These are phyloP conservation scores for Pythium monospermum DNA, from an alignment of 352 stramenopile genomes.

Conservation along the genomic window DNA sequence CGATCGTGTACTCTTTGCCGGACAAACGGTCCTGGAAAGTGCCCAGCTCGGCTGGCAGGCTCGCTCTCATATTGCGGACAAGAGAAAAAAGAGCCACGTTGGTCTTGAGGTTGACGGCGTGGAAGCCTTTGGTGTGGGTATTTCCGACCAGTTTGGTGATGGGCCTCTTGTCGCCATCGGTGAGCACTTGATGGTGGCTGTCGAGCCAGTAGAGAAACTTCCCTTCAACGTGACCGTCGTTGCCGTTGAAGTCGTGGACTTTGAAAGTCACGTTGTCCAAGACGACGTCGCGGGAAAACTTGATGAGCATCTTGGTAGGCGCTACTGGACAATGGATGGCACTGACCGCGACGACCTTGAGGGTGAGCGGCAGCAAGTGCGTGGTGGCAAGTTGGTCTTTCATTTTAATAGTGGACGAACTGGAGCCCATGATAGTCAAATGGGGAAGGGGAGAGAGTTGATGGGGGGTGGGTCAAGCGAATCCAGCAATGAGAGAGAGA, in stretches of 20 bases:
- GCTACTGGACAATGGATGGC: not conserved
- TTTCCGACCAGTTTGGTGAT: not conserved
- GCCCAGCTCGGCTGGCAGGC: not conserved
- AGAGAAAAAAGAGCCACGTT: not conserved
- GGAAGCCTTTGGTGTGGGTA: not conserved
- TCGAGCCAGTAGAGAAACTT: constrained; percentile 1
- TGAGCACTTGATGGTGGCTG: constrained; percentile 1
- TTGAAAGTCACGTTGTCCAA: constrained; percentile 4
- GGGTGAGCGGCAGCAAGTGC: not conserved
- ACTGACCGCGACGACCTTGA: not conserved
- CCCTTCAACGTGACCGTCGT: not conserved
- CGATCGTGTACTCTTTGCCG: constrained; percentile 4
- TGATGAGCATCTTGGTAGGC: constrained; percentile 4
- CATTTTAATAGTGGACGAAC: constrained; percentile 1
- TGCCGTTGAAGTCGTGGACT: not conserved
- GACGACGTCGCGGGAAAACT: constrained; percentile 4
- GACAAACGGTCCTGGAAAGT: constrained; percentile 4
- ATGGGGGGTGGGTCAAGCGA: too few relatives aligned
- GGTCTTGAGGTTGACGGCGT: not conserved
- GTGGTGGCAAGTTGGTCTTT: not conserved
- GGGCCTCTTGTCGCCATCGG: not conserved
- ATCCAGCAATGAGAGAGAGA: too few relatives aligned
- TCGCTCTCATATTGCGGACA: not conserved
- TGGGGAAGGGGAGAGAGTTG: too few relatives aligned
- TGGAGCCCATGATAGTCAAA: too few relatives aligned